Evolutionary conservation across 2,329 filamentous ascomycete species (phyloP), one percentile per base, ranked within the genome.

Genomic region (Pseudopithomyces chartarum): DNA sequence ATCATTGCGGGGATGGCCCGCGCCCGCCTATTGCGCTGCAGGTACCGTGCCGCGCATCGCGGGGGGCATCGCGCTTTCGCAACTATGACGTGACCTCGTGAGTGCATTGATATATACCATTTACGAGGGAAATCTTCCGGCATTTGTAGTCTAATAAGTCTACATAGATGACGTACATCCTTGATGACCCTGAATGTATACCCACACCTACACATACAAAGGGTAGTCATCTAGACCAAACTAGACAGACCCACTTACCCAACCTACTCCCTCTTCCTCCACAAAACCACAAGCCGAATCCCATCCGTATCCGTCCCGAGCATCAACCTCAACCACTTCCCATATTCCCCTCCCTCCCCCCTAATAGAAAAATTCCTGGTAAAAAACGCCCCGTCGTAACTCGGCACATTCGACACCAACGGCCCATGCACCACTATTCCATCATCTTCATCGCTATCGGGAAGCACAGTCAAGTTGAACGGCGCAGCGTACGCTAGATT

Each of bases 401-500:
- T 57, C 34, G 55, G 55, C 19, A 53, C 29, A 53, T 49, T 46
- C 15, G 10, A 26, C 33, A 56, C 3, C 47, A 56, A 19, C 23
- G 48, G 54, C 10, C 54, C 54, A 56, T 56, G 48, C 48, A 12
- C 23, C 46, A 52, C 40, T 19, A 46, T 26, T 13, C 49, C 49
- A 19, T 56, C 33, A 20, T 56, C 49, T 1, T 40, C 33, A 2
- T 38, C 43, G 13, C 39, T 42, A 15, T 54, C 47, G 1, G 40
- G 45, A 1, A 56, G 6, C n/a, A 52, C 47, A 6, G 23, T 6
- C 2, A 57, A 11, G 3, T 11, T 50, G 26, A 54, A 54, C 13
- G 44, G 55, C 29, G 50, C 48, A 1, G 17, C 23, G 19, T 57
- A 57, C 6, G 55, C 55, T 10, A 57, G 55, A 23, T 57, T 57